Evolutionary conservation across 2,329 filamentous ascomycete genomes (phyloP).

Genomic region (Diaporthe batatas): DNA sequence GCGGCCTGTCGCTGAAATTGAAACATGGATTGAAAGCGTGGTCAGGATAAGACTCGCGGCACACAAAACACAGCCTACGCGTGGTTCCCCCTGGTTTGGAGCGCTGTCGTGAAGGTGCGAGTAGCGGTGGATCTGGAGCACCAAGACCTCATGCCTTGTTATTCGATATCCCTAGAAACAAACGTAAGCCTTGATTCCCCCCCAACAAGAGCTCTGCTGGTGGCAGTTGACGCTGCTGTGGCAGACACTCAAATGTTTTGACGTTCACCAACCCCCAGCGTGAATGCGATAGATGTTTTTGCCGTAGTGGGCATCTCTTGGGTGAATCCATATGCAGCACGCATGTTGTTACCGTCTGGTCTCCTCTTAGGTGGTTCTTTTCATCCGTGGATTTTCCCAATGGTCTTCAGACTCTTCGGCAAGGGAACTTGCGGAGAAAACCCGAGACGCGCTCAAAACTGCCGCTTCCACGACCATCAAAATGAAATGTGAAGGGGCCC

Average conservation of each 20-base stretch:
- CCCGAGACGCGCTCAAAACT: neutral
- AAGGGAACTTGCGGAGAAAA: neutral
- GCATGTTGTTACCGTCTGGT: neutral
- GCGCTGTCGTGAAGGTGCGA: neutral
- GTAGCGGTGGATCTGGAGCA: neutral
- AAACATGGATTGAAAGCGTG: neutral
- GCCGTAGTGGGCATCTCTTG: neutral
- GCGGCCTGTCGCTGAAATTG: conserved; percentile 1
- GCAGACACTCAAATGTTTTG: no score
- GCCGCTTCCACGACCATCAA: neutral
- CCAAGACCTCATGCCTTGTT: conserved; percentile 12
- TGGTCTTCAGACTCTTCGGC: neutral
- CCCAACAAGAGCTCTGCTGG: neutral
- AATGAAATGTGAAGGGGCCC: neutral
- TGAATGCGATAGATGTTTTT: neutral
- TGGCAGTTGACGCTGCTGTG: neutral
- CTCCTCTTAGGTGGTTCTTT: no score
- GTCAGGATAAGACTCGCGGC: conserved; percentile 1
- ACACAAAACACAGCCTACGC: neutral
- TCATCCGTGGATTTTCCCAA: neutral
- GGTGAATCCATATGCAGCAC: neutral
- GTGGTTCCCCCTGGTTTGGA: neutral
- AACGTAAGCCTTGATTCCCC: conserved; percentile 28
- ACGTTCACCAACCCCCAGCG: no score
- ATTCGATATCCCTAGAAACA: conserved; percentile 30